Base-by-base conservation (phyloP, 2,329 filamentous ascomycete genomes). In the Colletotrichum chlorophyti region DNA sequence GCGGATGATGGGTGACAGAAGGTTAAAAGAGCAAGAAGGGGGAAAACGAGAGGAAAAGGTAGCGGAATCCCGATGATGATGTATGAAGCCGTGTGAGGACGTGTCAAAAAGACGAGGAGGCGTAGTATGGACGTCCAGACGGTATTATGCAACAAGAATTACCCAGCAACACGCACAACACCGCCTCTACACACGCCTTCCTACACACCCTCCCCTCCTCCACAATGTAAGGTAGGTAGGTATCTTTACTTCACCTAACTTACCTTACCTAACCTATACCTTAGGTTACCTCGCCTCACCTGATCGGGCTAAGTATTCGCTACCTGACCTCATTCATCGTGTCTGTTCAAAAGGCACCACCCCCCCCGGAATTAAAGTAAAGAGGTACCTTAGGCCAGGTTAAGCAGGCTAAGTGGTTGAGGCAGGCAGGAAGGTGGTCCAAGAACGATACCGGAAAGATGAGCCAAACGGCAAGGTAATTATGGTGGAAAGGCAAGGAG, bases 71-170 rank as follows among this genome's bases (percentile, higher is more conserved):
- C 42, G 38, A 27, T 38, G 57, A 59, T 55, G 51, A 55, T 55
- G 52, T 50, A 55, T 57, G 27, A 42, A 31, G 10, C 50, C 38
- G 51, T 26, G 26, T n/a, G 26, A 55, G 38, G 52, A 42, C 55
- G 43, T 55, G 55, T 50, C 37, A 55, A 59, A 31, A 31, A 12
- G 21, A 27, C 26, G 48, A 55, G 35, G 43, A 59, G 43, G 38
- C 54, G 55, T 51, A 43, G 55, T 59, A 38, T 31, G 17, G 45
- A 34, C 43, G 51, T 31, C 35, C n/a, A n/a, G n/a, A n/a, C n/a
- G n/a, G 49, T 42, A 58, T 58, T 58, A 58, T 58, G 54, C 54
- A 58, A 58, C 41, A 38, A 21, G 42, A 54, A 48, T 31, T 48
- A 35, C 12, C 32, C 12, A n/a, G 12, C 17, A 34, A n/a, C n/a